Conservation (phyloP, 208 protist species). For the Angomonas ambiguus region DNA sequence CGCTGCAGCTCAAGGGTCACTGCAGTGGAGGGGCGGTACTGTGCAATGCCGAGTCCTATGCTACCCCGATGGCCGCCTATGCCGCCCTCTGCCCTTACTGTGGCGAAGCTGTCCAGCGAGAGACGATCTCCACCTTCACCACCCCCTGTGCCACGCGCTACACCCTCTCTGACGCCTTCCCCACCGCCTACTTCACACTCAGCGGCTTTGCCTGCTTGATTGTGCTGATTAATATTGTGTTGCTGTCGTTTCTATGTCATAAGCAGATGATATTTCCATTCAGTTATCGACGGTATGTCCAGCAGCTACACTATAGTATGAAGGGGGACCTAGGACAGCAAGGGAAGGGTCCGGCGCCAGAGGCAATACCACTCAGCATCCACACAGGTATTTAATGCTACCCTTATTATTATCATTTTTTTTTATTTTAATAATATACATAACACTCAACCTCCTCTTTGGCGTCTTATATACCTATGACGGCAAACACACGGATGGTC, state of each 20-base stretch:
- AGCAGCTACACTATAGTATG: not conserved
- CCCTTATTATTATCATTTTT: not conserved
- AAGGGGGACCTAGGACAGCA: not conserved
- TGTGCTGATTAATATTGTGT: not conserved
- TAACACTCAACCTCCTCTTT: too few species aligned
- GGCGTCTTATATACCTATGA: too few species aligned
- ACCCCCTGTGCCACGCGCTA: not conserved
- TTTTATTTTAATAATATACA: conserved; percentile 1
- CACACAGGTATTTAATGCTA: too few species aligned
- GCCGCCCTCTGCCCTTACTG: not conserved
- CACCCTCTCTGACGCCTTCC: not conserved
- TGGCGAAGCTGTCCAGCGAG: not conserved
- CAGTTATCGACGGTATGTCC: not conserved
- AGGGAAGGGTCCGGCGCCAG: too few species aligned
- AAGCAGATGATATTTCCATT: not conserved
- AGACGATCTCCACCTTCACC: not conserved
- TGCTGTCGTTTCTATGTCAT: not conserved
- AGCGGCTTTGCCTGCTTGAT: not conserved
- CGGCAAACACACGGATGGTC: too few species aligned
- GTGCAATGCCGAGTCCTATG: not conserved
- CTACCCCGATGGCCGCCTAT: not conserved
- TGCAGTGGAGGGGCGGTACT: not conserved
- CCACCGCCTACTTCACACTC: not conserved
- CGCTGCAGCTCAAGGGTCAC: not conserved
- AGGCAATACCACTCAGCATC: too few species aligned